Percentiles rank a stretch among this genome's conserved stretches.
Evolutionary conservation across 148 eudicot species (phyloP).

Genomic region (Heliamphora exappendiculata): DNA sequence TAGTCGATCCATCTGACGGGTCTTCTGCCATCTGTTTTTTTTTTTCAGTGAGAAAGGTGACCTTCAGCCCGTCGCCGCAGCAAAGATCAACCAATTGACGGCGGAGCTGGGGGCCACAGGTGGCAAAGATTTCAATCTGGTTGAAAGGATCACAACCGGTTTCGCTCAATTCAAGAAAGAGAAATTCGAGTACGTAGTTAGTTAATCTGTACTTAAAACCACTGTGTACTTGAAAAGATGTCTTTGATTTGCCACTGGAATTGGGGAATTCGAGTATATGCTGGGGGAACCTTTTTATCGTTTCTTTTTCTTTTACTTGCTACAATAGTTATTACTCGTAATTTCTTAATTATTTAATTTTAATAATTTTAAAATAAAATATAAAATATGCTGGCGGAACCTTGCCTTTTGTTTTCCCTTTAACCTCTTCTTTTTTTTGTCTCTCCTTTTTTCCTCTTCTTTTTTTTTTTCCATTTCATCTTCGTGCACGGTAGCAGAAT

Average conservation of each 20-base stretch:
- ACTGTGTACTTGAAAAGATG: neutral
- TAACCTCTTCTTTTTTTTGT: too few relatives aligned
- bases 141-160: slow-evolving; percentile 52
- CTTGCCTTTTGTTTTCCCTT: too few relatives aligned
- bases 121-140: slow-evolving; percentile 35
- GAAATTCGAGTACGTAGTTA: slow-evolving; percentile 54
- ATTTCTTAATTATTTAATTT: too few relatives aligned
- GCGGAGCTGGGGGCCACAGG: slow-evolving; percentile 45
- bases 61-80: slow-evolving; percentile 49
- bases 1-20: neutral
- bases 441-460: too few relatives aligned
- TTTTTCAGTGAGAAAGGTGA: slow-evolving; percentile 48
- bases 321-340: too few relatives aligned
- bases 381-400: too few relatives aligned
- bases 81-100: slow-evolving; percentile 56
- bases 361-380: too few relatives aligned
- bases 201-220: neutral
- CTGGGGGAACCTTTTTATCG: neutral
- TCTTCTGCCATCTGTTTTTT: neutral
- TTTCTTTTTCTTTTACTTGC: too few relatives aligned
- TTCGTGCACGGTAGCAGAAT: too few relatives aligned
- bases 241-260: neutral
- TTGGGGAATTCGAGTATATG: neutral
- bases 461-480: too few relatives aligned
- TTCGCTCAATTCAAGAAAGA: slow-evolving; percentile 70